Percentiles rank a stretch among this genome's conserved stretches.
phyloP scores from a whole-genome alignment of 495 filamentous ascomycete species.

The Alectoria sarmentosa region DNA sequence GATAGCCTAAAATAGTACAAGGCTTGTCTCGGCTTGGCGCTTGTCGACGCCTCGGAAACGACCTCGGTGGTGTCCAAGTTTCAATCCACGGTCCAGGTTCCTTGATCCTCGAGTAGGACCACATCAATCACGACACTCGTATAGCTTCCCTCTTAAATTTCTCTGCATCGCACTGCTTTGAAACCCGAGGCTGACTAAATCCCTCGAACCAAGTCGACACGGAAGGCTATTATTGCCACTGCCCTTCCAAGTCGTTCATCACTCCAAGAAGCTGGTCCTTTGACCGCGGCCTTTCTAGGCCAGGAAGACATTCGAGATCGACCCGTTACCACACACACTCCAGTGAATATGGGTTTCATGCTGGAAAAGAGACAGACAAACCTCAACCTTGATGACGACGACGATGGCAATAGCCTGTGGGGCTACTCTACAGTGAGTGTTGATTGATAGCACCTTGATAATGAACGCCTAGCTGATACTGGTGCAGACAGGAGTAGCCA shows the following conservation, averaged over 20 bases:
- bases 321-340: too few species aligned
- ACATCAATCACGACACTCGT: neutral
- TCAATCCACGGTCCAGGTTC: too few species aligned
- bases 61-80: too few species aligned
- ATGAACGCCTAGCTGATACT: neutral
- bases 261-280: neutral
- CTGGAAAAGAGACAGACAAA: conserved; percentile 15
- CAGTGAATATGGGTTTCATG: neutral
- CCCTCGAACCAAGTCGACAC: too few species aligned
- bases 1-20: too few species aligned
- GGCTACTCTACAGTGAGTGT: conserved; percentile 18
- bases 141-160: too few species aligned
- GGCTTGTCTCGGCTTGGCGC: too few species aligned
- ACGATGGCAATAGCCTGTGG: conserved; percentile 8
- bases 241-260: neutral
- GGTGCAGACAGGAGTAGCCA: conserved; percentile 47
- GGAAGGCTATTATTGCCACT: too few species aligned
- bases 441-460: neutral
- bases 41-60: too few species aligned
- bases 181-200: neutral
- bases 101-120: neutral
- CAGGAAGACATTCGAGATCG: neutral
- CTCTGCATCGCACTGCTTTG: neutral
- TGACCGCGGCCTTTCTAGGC: neutral
- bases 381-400: neutral